Percentiles rank a stretch among this genome's conserved stretches.
Evolutionary conservation across 495 filamentous ascomycete genomes (phyloP).

Genomic region (Hypoxylon cercidicola): DNA sequence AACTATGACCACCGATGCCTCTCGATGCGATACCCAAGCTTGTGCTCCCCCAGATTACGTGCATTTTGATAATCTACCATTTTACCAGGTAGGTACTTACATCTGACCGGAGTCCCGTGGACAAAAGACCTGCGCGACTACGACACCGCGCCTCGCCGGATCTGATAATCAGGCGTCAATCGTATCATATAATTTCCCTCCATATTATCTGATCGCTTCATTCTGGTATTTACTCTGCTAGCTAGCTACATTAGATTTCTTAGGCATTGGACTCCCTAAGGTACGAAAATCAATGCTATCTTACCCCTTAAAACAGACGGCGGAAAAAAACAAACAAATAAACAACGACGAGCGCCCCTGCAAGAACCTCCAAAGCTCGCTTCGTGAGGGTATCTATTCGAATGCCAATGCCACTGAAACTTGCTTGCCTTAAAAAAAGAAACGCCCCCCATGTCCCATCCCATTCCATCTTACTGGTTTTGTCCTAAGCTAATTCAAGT

Average conservation of each 20-base stretch:
- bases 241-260: constrained; percentile 39
- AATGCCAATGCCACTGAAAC: constrained; percentile 38
- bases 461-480: too few relatives aligned
- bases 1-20: too few relatives aligned
- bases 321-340: constrained; percentile 4
- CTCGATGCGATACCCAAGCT: too few relatives aligned
- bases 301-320: not conserved
- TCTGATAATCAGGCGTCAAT: not conserved
- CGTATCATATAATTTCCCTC: too few relatives aligned
- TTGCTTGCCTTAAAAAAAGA: constrained; percentile 7
- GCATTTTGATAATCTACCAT: too few relatives aligned
- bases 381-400: constrained; percentile 43
- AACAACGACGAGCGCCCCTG: constrained; percentile 22
- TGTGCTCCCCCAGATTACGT: constrained; percentile 8
- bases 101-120: constrained; percentile 25
- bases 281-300: constrained; percentile 3
- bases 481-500: constrained; percentile 8
- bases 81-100: constrained; percentile 18
- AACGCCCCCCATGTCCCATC: constrained; percentile 25
- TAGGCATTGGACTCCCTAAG: constrained; percentile 4
- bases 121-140: constrained; percentile 6
- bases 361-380: constrained; percentile 36
- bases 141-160: constrained; percentile 3
- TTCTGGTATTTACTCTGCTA: constrained; percentile 29
- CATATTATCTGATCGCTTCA: constrained; percentile 23